These are phyloP conservation scores for Shiraia bambusicola DNA, from an alignment of 2,329 filamentous ascomycete genomes.

Conservation along the genomic window DNA sequence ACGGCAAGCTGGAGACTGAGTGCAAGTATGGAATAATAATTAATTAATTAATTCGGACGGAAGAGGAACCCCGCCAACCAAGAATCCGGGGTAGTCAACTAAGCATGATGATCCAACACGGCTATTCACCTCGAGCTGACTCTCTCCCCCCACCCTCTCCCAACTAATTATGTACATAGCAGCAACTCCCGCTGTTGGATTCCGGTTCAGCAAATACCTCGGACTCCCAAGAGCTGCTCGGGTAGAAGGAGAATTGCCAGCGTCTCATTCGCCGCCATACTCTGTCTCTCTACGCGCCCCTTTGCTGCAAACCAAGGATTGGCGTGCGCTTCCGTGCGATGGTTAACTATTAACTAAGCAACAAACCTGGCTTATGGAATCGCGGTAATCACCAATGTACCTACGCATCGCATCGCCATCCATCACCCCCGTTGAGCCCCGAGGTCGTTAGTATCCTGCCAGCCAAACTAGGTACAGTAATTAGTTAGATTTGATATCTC, in stretches of 20 bases:
- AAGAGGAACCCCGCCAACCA: conserved; percentile 2
- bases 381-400: conserved; percentile 2
- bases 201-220: conserved; percentile 10
- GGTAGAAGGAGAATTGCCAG: conserved; percentile 34
- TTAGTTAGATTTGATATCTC: conserved; percentile 6
- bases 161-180: background rate
- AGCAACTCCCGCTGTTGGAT: conserved; percentile 14
- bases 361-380: conserved; percentile 8
- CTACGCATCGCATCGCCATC: too few species aligned
- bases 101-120: too few species aligned
- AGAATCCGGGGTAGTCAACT: conserved; percentile 2
- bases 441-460: too few species aligned
- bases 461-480: too few species aligned
- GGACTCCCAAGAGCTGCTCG: conserved; percentile 19
- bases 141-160: too few species aligned
- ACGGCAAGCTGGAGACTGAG: too few species aligned
- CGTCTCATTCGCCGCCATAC: conserved; percentile 24
- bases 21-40: too few species aligned
- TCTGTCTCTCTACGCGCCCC: background rate
- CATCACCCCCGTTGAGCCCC: too few species aligned
- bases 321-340: background rate
- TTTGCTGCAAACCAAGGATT: conserved; percentile 1
- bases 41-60: too few species aligned
- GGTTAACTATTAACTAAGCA: too few species aligned
- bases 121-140: too few species aligned